Evolutionary conservation across 78 protist species (phyloP), one percentile per base, ranked within the genome.

Genomic region (Polysphondylium violaceum): DNA sequence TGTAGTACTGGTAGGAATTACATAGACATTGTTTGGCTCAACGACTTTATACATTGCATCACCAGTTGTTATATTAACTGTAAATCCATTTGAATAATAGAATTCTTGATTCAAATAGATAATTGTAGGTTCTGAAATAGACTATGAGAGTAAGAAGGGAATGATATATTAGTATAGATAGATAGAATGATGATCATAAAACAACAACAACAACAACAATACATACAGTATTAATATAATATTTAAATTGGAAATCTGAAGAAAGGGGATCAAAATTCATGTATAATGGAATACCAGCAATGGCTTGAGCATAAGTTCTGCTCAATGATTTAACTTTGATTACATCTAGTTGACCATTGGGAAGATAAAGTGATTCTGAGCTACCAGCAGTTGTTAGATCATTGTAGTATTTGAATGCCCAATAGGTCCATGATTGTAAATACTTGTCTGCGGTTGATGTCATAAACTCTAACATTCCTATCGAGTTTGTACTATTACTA

Each of bases 391-490:
- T 88, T 14, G 96, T 94, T 44, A 88, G 6, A 73, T 94, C 96
- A 25, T 94, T 40, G 61, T 56, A 94, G 63, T 69, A 81, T 44
- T 94, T 94, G 74, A 56, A 78, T 61, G 79, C 94, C 96, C 96
- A 94, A 63, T 89, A 86, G 44, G 50, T 19, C 83, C 90, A 86
- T 19, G 85, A 64, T 29, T 81, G 86, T 3, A 79, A 41, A 43
- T 72, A 25, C 21, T 53, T 44, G 44, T 94, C 95, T 47, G 94
- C 89, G 9, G 43, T 40, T 17, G 73, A 44, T 56, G 85, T 55
- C 71, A 93, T 12, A 27, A 53, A 63, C 33, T 65, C 14, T 19
- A 77, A 31, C 63, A 50, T 83, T 29, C 79, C 92, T 61, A 81
- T 74, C 2, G 88, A 72, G 16, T 56, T 60, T 8, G 90, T 38